These are phyloP conservation scores for Pseudocercospora macadamiae DNA, from an alignment of 2,329 filamentous ascomycete genomes.

Conservation along the genomic window DNA sequence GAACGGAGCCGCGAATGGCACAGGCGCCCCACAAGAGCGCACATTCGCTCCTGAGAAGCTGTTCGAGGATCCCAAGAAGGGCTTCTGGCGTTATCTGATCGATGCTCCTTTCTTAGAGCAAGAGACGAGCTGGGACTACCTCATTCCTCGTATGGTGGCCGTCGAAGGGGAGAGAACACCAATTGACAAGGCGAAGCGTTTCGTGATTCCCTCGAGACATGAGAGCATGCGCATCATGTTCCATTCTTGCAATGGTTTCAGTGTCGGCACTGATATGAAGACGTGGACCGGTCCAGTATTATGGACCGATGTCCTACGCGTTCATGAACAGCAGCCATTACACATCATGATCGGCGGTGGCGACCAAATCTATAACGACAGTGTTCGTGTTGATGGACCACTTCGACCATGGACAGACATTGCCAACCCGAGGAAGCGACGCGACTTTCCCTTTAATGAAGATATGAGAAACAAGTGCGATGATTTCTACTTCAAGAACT, in stretches of 20 bases:
- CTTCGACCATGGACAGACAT: conserved; percentile 68
- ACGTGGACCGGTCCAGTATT: conserved; percentile 62
- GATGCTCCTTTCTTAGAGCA: conserved; percentile 68
- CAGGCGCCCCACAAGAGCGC: conserved; percentile 29
- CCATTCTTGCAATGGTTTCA: conserved; percentile 71
- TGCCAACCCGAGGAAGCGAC: conserved; percentile 61
- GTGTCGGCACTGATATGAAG: conserved; percentile 65
- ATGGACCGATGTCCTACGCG: conserved; percentile 66
- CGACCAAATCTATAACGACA: conserved; percentile 79
- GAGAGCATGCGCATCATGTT: conserved; percentile 72
- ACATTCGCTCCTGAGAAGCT: conserved; percentile 57
- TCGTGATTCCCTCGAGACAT: conserved; percentile 60
- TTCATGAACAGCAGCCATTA: conserved; percentile 63
- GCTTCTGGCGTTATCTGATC: conserved; percentile 63
- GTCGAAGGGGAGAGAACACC: conserved; percentile 27
- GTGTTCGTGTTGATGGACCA: conserved; percentile 82
- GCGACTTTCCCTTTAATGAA: conserved; percentile 67
- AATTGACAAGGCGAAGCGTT: conserved; percentile 47
- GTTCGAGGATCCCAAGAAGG: conserved; percentile 61
- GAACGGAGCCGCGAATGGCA: conserved; percentile 31
- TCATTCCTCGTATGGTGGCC: conserved; percentile 63
- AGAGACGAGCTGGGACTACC: conserved; percentile 80
- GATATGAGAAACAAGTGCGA: conserved; percentile 62
- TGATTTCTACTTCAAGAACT: conserved; percentile 65
- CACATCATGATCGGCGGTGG: conserved; percentile 83